These are phyloP conservation scores for Trichoderma lentiforme DNA, from an alignment of 2,329 filamentous ascomycete species.

Conservation along the genomic window DNA sequence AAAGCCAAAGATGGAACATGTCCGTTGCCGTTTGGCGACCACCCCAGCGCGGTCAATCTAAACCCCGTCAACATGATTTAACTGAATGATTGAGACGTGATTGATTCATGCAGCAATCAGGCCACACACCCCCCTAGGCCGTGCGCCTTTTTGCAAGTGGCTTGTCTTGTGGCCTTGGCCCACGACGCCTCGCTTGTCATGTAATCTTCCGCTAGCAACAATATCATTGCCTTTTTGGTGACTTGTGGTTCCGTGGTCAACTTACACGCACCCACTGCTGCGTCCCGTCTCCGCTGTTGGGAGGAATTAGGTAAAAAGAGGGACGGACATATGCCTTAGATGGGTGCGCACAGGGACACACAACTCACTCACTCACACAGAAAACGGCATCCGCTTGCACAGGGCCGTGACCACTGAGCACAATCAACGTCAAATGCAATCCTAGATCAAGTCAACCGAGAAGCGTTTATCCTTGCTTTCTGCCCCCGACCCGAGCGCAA, in stretches of 20 bases:
- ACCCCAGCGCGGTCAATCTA: not conserved
- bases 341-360: not conserved
- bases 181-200: not conserved
- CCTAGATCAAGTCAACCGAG: not conserved
- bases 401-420: not conserved
- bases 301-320: not conserved
- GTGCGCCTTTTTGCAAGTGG: not conserved
- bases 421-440: not conserved
- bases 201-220: not conserved
- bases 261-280: not conserved
- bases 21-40: not conserved
- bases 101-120: conserved; percentile 2
- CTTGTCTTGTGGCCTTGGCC: not conserved
- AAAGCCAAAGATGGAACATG: not conserved
- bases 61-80: not conserved
- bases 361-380: not conserved
- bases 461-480: not conserved
- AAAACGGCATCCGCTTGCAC: not conserved
- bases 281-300: not conserved
- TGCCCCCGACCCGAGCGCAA: not conserved
- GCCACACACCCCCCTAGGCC: not conserved
- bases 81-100: not conserved
- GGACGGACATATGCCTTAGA: not conserved
- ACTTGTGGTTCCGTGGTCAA: not conserved
- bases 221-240: not conserved